Conservation (phyloP, 2,329 filamentous ascomycete species). For the Xylaria sp. region DNA sequence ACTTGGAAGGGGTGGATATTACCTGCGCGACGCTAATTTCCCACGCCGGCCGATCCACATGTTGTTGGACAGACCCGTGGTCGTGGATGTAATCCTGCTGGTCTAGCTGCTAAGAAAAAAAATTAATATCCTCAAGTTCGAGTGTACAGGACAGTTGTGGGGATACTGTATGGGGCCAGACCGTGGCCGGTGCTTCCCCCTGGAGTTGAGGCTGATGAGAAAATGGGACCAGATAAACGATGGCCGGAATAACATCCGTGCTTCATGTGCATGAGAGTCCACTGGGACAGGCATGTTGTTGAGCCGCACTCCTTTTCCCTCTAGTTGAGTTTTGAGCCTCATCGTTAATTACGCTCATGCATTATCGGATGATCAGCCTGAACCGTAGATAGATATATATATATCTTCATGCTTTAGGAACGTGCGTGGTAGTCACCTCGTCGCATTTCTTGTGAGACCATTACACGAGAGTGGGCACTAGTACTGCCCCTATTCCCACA, state of each 20-base stretch:
- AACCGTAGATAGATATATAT: neutral
- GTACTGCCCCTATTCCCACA: neutral
- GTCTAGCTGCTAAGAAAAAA: conserved; percentile 28
- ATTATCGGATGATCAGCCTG: conserved; percentile 23
- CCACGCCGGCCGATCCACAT: conserved; percentile 38
- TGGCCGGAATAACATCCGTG: conserved; percentile 33
- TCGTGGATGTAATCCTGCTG: conserved; percentile 51
- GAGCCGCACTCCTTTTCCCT: conserved; percentile 34
- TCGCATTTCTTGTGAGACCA: conserved; percentile 8
- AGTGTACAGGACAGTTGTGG: conserved; percentile 36
- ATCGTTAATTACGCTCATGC: conserved; percentile 23
- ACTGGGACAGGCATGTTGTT: conserved; percentile 31
- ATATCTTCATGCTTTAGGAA: conserved; percentile 1
- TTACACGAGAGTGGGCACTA: conserved; percentile 10
- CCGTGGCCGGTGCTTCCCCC: conserved; percentile 23
- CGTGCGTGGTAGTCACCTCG: neutral
- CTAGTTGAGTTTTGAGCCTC: conserved; percentile 31
- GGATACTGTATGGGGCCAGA: conserved; percentile 46
- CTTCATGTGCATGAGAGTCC: conserved; percentile 31
- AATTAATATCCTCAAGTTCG: conserved; percentile 35
- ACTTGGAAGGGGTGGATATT: conserved; percentile 29
- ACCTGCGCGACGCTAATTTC: conserved; percentile 40
- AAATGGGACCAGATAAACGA: conserved; percentile 25
- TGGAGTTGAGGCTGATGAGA: conserved; percentile 41
- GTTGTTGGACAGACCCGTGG: conserved; percentile 51